These are phyloP conservation scores for Venturia oleaginea DNA, from an alignment of 2,329 filamentous ascomycete species.

Conservation along the genomic window DNA sequence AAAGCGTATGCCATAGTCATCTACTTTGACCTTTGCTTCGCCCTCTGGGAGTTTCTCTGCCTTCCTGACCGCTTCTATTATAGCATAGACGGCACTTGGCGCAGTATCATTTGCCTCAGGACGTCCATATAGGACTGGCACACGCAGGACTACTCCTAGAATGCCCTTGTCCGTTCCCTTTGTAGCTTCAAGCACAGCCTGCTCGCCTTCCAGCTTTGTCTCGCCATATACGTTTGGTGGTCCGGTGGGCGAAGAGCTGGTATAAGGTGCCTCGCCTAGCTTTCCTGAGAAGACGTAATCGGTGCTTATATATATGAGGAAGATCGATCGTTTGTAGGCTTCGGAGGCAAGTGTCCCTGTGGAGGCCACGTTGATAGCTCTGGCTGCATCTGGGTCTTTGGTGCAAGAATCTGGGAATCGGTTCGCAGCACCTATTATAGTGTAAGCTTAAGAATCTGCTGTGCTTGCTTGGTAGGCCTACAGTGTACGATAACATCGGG, in stretches of 20 bases:
- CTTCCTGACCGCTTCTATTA: constrained; percentile 70
- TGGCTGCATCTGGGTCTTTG: constrained; percentile 65
- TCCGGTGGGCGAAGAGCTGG: constrained; percentile 49
- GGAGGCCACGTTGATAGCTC: constrained; percentile 64
- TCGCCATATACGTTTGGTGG: constrained; percentile 75
- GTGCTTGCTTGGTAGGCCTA: constrained; percentile 41
- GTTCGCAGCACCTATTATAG: constrained; percentile 64
- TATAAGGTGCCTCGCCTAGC: constrained; percentile 77
- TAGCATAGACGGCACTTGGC: constrained; percentile 71
- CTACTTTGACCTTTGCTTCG: constrained; percentile 60
- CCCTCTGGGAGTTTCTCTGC: constrained; percentile 45
- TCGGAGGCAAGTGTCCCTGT: constrained; percentile 56
- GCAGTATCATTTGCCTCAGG: constrained; percentile 52
- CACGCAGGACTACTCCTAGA: constrained; percentile 61
- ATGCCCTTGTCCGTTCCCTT: constrained; percentile 11
- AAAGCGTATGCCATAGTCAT: constrained; percentile 76
- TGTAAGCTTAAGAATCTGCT: neutral
- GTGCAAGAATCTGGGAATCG: constrained; percentile 81
- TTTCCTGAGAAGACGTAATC: constrained; percentile 71
- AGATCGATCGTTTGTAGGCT: constrained; percentile 51
- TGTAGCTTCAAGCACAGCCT: constrained; percentile 58
- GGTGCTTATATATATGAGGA: constrained; percentile 72
- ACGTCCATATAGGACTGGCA: constrained; percentile 79
- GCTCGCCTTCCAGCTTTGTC: constrained; percentile 62
- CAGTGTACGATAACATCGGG: constrained; percentile 76